Evolutionary conservation across 345 rosid genomes (phyloP).

Genomic region (Eucalyptus pauciflora): DNA sequence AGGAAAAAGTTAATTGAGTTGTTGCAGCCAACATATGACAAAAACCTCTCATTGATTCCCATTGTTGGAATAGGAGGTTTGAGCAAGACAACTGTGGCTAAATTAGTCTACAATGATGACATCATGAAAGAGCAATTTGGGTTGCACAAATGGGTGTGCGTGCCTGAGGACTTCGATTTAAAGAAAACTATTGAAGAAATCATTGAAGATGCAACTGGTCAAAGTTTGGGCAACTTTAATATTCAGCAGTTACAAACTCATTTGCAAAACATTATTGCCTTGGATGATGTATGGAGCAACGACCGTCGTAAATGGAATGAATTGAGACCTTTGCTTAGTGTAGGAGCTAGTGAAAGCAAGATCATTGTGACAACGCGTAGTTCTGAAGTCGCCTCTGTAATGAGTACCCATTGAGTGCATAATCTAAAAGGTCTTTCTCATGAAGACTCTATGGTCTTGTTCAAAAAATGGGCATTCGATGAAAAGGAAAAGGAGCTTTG

Average conservation of each 20-base stretch:
- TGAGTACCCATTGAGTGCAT: rapidly evolving
- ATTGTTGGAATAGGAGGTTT: not conserved
- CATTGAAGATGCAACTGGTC: not conserved
- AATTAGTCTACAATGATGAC: not conserved
- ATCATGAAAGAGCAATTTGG: not conserved
- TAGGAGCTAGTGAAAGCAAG: not conserved
- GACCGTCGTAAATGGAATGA: not conserved
- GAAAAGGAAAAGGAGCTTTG: not conserved
- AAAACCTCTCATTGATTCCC: not conserved
- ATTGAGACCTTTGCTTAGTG: not conserved
- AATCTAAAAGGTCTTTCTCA: not conserved
- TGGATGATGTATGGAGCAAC: not conserved
- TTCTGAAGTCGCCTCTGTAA: rapidly evolving
- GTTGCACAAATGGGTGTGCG: not conserved
- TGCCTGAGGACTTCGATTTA: not conserved
- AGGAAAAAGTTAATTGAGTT: not conserved
- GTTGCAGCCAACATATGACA: not conserved
- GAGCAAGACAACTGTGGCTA: not conserved
- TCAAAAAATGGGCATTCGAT: not conserved
- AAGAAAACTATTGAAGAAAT: not conserved
- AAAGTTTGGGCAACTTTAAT: not conserved
- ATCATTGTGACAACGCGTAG: rapidly evolving
- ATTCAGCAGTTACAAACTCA: not conserved
- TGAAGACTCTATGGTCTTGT: not conserved
- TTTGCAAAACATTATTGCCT: not conserved